Conservation (phyloP, 345 rosid species). For the Gossypium bickii region DNA sequence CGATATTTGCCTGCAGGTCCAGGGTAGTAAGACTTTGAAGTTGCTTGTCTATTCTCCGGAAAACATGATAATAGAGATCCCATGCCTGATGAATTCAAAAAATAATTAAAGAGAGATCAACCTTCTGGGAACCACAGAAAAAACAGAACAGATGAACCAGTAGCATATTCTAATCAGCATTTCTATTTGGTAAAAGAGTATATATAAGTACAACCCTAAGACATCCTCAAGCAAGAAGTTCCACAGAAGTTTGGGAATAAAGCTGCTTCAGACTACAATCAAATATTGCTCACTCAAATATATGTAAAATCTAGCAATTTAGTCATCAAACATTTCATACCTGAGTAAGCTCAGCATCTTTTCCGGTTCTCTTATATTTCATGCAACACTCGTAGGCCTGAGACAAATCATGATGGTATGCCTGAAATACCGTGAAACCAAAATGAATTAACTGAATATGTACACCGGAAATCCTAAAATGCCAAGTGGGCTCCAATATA, state of each 20-base stretch:
- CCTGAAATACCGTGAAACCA: conserved; percentile 39
- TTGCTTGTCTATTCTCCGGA: conserved; percentile 93
- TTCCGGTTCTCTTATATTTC: conserved; percentile 80
- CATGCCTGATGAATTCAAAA: conserved; percentile 68
- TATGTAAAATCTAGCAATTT: not conserved
- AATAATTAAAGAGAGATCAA: conserved; percentile 11
- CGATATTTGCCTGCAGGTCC: conserved; percentile 74
- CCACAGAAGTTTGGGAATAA: not conserved
- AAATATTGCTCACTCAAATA: not conserved
- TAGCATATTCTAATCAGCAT: not conserved
- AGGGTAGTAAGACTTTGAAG: conserved; percentile 83
- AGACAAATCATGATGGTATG: conserved; percentile 75
- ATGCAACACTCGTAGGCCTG: conserved; percentile 93
- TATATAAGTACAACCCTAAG: conserved; percentile 4
- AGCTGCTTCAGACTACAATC: not conserved
- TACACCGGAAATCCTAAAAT: not conserved
- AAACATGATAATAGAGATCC: conserved; percentile 96
- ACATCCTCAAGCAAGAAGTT: not conserved
- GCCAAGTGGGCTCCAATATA: not conserved
- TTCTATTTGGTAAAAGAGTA: not conserved
- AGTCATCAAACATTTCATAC: conserved; percentile 26
- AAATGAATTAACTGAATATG: not conserved
- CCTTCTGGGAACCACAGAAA: not conserved
- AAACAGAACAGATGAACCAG: not conserved
- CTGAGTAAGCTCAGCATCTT: conserved; percentile 98